Conservation (phyloP, 352 stramenopile species). For the Pythium angustatum region DNA sequence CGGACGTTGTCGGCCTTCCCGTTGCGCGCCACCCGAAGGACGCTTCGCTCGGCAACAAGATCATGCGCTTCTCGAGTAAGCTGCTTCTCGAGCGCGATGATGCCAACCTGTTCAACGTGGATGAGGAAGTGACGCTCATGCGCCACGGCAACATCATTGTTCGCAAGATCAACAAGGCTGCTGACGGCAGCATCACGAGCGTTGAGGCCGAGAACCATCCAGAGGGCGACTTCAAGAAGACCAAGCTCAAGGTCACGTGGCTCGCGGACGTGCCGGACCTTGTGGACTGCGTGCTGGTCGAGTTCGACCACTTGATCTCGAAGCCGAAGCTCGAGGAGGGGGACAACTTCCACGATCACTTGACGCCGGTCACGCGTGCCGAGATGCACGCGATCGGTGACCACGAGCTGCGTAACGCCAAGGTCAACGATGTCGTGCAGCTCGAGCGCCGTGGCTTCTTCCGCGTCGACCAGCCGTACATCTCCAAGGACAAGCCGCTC, state of each 20-base stretch:
- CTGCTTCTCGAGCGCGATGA: conserved; percentile 97
- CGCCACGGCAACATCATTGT: conserved; percentile 94
- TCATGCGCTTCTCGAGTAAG: conserved; percentile 86
- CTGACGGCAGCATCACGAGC: conserved; percentile 48
- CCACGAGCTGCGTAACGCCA: conserved; percentile 93
- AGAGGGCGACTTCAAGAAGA: conserved; percentile 93
- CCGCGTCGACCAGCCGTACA: conserved; percentile 85
- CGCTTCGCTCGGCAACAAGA: conserved; percentile 75
- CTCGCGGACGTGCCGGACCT: conserved; percentile 90
- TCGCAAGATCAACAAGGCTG: conserved; percentile 66
- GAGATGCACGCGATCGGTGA: conserved; percentile 94
- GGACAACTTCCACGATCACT: conserved; percentile 97
- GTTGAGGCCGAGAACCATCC: conserved; percentile 80
- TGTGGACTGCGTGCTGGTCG: conserved; percentile 90
- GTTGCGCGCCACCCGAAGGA: conserved; percentile 83
- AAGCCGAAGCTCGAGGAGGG: conserved; percentile 99
- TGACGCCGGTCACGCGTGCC: conserved; percentile 95
- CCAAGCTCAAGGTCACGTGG: conserved; percentile 97
- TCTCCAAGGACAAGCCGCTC: conserved; percentile 88
- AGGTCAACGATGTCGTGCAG: conserved; percentile 96
- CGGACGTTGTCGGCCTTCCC: conserved; percentile 61
- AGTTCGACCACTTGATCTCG: conserved; percentile 99
- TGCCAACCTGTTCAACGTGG: conserved; percentile 91
- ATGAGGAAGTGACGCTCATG: conserved; percentile 98
- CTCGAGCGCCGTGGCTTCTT: conserved; percentile 99